These are phyloP conservation scores for Neurospora intermedia DNA, from an alignment of 495 filamentous ascomycete genomes.

Conservation along the genomic window DNA sequence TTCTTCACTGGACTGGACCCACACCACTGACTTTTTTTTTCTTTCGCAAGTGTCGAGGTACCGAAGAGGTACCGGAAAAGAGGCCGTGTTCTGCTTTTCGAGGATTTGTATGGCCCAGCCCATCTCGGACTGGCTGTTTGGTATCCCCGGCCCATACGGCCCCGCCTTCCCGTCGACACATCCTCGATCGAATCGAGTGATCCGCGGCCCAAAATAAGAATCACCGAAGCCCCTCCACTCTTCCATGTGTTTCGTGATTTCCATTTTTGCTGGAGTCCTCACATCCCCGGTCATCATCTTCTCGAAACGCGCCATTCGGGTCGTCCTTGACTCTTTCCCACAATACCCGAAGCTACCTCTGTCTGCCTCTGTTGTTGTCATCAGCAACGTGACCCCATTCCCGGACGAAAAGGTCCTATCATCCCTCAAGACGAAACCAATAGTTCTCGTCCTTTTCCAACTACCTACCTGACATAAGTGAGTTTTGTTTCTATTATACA, in stretches of 20 bases:
- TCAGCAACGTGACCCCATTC: background rate
- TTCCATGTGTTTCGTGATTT: slow-evolving; percentile 11
- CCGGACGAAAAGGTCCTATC: background rate
- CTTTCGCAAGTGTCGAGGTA: background rate
- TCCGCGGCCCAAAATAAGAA: slow-evolving; percentile 4
- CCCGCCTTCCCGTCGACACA: slow-evolving; percentile 5
- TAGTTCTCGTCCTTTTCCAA: background rate
- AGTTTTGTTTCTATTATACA: background rate
- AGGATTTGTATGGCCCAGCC: background rate
- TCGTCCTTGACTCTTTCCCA: background rate
- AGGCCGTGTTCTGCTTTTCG: background rate
- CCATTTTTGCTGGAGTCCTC: slow-evolving; percentile 1
- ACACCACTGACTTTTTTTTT: background rate
- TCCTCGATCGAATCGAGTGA: slow-evolving; percentile 8
- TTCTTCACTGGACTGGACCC: background rate
- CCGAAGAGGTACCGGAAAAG: background rate
- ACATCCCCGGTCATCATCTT: background rate
- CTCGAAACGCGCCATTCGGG: background rate
- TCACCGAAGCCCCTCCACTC: slow-evolving; percentile 9
- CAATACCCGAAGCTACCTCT: background rate
- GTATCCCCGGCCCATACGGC: background rate
- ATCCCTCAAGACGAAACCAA: background rate
- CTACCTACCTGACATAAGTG: background rate
- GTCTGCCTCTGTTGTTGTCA: background rate
- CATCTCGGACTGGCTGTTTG: background rate